Percentiles rank a stretch among this genome's conserved stretches.
phyloP scores from a whole-genome alignment of 345 rosid species.

The Cardamine occulta region DNA sequence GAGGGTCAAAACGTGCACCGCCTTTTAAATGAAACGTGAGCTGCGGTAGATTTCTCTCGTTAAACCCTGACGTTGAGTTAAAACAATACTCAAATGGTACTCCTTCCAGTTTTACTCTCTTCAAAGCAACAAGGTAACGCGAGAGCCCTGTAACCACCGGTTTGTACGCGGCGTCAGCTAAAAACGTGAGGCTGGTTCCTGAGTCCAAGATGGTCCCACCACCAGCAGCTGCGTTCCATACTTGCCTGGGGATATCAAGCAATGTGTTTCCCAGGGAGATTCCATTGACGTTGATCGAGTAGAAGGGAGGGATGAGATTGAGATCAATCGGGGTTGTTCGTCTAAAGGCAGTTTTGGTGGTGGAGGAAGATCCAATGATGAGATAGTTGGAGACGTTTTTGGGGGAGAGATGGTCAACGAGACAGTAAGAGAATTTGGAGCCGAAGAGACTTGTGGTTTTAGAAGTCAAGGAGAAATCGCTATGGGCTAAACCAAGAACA shows the following conservation, averaged over 20 bases:
- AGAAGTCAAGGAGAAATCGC: constrained; percentile 52
- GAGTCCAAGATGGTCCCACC: constrained; percentile 66
- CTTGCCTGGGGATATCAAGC: constrained; percentile 51
- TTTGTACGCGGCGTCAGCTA: constrained; percentile 50
- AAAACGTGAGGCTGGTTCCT: constrained; percentile 53
- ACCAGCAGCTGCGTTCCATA: constrained; percentile 50
- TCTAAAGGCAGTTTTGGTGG: not conserved
- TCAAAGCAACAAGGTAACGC: constrained; percentile 38
- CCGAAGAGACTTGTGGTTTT: constrained; percentile 44
- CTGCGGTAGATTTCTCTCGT: constrained; percentile 48
- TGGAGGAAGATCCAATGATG: constrained; percentile 47
- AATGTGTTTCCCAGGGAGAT: constrained; percentile 50
- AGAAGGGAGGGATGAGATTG: constrained; percentile 47
- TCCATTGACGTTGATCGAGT: constrained; percentile 53
- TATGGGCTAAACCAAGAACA: constrained; percentile 57
- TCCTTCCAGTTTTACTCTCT: constrained; percentile 35
- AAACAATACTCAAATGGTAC: constrained; percentile 61
- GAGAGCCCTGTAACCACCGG: constrained; percentile 48
- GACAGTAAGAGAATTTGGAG: constrained; percentile 64
- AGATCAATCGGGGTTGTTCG: constrained; percentile 55
- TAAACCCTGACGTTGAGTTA: constrained; percentile 38
- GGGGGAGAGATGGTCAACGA: constrained; percentile 62
- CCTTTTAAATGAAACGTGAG: constrained; percentile 51
- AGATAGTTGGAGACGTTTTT: constrained; percentile 56
- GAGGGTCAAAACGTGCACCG: constrained; percentile 64